Evolutionary conservation across 495 filamentous ascomycete species (phyloP), one percentile per base, ranked within the genome.

Genomic region (Mytilinidion resinicola): DNA sequence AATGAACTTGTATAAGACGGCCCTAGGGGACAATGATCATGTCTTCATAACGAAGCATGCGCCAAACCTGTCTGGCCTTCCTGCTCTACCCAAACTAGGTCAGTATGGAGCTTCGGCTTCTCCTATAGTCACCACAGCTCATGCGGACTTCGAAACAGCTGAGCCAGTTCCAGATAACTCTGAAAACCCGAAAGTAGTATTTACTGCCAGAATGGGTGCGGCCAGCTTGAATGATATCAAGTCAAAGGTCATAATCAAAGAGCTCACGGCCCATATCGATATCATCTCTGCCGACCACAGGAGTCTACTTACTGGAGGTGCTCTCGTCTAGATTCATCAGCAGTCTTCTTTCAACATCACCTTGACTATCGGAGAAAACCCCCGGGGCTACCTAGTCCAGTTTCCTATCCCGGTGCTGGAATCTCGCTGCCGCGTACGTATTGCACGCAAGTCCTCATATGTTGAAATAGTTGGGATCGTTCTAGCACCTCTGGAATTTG

Each of bases 381-480:
- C 11, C 17, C 17, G 11, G 11, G 9, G 17, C 3, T 17, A 17
- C 9, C 12, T 42, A 17, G 2, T 78, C 20, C 60, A 55, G 9
- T 80, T 74, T 59, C 76, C 78, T 0, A 60, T 65, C 2, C 77
- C 78, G 0, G 70, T 82, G 11, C 39, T 59, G 5, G 59, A 59
- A 41, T 64, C 73, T 11, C 47, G 51, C 19, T 61, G 59, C 57
- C 75, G 69, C 35, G 72, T 69, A 3, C 69, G 71, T 43, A 71
- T 79, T 53, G 77, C 75, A n/a, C 73, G 77, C 51, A 77, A 59
- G 20, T 76, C 74, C 0, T 61, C 60, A n/a, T 79, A 74, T 57
- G 59, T 79, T 38, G 77, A 81, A 53, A 57, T 81, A 37, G 63
- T 70, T 33, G 75, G 70, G 12, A 67, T 72, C 21, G 47, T 77